Evolutionary conservation across 2,329 filamentous ascomycete species (phyloP).

Genomic region (Epichloe amarillans): DNA sequence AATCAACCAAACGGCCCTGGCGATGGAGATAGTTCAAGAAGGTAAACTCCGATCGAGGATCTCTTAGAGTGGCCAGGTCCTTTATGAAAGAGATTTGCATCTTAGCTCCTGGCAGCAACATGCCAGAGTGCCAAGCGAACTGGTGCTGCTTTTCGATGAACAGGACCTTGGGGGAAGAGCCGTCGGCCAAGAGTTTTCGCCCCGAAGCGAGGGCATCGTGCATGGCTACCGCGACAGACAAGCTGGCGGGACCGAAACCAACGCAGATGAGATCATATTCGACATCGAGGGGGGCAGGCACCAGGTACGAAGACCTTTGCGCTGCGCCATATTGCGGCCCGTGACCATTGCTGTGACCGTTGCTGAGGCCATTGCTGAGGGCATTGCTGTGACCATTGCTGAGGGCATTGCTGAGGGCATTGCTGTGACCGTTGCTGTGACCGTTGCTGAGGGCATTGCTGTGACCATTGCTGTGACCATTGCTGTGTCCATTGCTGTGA

Average conservation of each 20-base stretch:
- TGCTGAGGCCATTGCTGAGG: constrained; percentile 9
- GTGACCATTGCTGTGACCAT: background rate
- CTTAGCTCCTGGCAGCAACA: constrained; percentile 82
- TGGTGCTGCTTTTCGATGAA: constrained; percentile 76
- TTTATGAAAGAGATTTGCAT: constrained; percentile 99
- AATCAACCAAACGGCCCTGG: constrained; percentile 71
- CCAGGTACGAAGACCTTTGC: constrained; percentile 22
- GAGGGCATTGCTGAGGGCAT: constrained; percentile 2
- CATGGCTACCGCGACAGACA: constrained; percentile 79
- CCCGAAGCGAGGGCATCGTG: constrained; percentile 59
- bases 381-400: background rate
- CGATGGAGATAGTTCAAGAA: constrained; percentile 88
- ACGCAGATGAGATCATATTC: constrained; percentile 79
- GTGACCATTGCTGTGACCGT: constrained; percentile 5
- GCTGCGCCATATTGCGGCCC: constrained; percentile 13
- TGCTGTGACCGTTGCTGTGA: background rate
- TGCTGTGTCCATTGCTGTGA: constrained; percentile 6
- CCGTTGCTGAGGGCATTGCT: constrained; percentile 9
- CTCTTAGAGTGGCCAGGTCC: constrained; percentile 77
- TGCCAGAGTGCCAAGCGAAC: constrained; percentile 90
- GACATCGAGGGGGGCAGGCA: constrained; percentile 42
- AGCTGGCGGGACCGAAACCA: constrained; percentile 83
- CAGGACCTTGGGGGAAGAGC: constrained; percentile 52
- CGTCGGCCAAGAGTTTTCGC: constrained; percentile 25
- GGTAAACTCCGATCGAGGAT: constrained; percentile 83